Conservation (phyloP, 2,329 filamentous ascomycete genomes). For the Aspergillus brasiliensis region DNA sequence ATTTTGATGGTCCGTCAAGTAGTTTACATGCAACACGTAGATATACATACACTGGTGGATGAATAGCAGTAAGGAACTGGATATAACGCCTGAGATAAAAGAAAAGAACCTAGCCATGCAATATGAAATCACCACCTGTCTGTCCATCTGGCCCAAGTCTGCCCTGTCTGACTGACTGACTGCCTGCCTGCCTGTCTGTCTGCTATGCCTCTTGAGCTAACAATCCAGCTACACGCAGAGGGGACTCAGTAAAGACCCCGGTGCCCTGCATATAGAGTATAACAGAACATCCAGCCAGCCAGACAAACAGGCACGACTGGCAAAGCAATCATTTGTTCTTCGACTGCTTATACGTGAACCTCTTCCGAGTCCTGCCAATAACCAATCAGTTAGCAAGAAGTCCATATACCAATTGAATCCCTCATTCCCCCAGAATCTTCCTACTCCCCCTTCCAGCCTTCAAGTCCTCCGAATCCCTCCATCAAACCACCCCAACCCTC, state of each 20-base stretch:
- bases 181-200: too few species aligned
- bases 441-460: background rate
- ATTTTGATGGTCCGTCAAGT: too few species aligned
- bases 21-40: too few species aligned
- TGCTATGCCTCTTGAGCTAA: background rate
- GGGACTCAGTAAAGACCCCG: background rate
- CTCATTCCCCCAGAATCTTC: background rate
- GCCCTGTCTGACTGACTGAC: too few species aligned
- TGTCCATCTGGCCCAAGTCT: too few species aligned
- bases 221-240: background rate
- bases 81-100: too few species aligned
- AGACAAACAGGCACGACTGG: background rate
- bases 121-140: too few species aligned
- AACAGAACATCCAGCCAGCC: background rate
- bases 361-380: constrained; percentile 63
- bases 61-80: too few species aligned
- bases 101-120: too few species aligned
- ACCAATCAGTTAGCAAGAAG: background rate
- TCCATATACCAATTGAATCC: background rate
- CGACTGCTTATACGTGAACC: constrained; percentile 68
- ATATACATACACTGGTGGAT: too few species aligned
- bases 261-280: background rate
- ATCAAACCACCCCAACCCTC: background rate
- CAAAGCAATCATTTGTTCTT: constrained; percentile 64
- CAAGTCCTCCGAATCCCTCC: background rate